Conservation (phyloP, 331 rosid species). For the Ulmus americana region DNA sequence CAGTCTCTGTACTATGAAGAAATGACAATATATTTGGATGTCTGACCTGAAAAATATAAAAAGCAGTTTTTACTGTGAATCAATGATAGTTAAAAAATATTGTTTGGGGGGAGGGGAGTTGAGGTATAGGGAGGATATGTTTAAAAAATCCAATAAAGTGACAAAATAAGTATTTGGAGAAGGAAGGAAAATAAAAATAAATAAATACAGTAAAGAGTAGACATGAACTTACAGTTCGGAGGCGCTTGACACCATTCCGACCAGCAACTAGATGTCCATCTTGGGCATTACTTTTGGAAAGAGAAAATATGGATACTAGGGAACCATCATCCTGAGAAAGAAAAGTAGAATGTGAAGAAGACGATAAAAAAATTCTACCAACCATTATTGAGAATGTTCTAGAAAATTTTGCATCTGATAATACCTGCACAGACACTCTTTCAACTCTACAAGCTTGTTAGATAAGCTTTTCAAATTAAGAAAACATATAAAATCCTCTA, state of each 20-base stretch:
- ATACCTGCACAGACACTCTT: too few species aligned
- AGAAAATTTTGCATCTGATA: not conserved
- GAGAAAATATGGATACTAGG: conserved; percentile 74
- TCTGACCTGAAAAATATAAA: conserved; percentile 63
- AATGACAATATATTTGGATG: conserved; percentile 98
- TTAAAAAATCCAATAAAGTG: too few species aligned
- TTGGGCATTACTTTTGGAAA: conserved; percentile 79
- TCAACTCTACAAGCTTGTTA: not conserved
- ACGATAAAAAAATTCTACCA: too few species aligned
- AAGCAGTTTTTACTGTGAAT: not conserved
- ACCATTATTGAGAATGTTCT: too few species aligned
- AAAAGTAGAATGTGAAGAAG: not conserved
- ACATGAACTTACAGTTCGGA: conserved; percentile 54
- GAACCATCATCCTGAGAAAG: conserved; percentile 80
- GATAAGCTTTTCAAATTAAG: not conserved
- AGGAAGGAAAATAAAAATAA: not conserved
- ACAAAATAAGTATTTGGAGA: not conserved
- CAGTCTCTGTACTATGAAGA: conserved; percentile 88
- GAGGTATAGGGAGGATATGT: not conserved
- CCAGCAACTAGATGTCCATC: conserved; percentile 92
- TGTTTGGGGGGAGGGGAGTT: too few species aligned
- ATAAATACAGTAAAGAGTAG: not conserved
- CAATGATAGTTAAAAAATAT: not conserved
- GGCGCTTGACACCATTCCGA: conserved; percentile 89
- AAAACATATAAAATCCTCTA: not conserved